Evolutionary conservation across 768 basidiomycete genomes (phyloP), one percentile per base, ranked within the genome.

Genomic region (Pleurotus djamor): DNA sequence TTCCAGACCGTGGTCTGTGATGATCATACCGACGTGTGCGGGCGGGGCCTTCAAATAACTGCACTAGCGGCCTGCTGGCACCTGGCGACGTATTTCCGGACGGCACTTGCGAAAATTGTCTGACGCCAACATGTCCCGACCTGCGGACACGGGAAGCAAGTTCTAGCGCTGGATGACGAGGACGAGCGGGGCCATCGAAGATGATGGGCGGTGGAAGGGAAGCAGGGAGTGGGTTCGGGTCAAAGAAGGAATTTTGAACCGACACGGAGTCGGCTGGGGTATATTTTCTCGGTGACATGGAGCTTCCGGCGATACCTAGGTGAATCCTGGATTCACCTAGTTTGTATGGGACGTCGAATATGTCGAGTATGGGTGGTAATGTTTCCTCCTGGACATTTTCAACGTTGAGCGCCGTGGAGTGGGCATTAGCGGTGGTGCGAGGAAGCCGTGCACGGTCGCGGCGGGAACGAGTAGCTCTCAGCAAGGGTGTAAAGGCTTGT

Each of bases 21-120:
- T 61, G 51, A 33, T 32, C 33, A 9, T 47, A 52, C 50, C 52
- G 43, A 48, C 51, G 48, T 48, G 66, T 62, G 33, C 74, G 71
- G 4, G 81, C 79, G 14, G 82, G 82, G 2, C 81, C 81, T 32
- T 81, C 80, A 59, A 82, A 83, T 13, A 79, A 54, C 63, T 75
- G 68, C 32, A 70, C 65, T 21, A 76, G 58, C 13, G 71, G 68
- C 37, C 76, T 71, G 17, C 75, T 69, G 10, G 69, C 64, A 17
- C 16, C 49, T 32, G 54, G 32, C 36, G 68, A 67, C 61, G 60
- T 64, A 28, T 48, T 48, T 43, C 54, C 51, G 43, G 60, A 52
- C 47, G 57, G 55, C 16, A 64, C 50, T n/a, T 59, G 60, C 47
- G 61, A 66, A 61, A 62, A 65, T 28, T 66, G 68, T 41, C 66